Evolutionary conservation across 768 basidiomycete species (phyloP).

Genomic region (Suillus cothurnatus): DNA sequence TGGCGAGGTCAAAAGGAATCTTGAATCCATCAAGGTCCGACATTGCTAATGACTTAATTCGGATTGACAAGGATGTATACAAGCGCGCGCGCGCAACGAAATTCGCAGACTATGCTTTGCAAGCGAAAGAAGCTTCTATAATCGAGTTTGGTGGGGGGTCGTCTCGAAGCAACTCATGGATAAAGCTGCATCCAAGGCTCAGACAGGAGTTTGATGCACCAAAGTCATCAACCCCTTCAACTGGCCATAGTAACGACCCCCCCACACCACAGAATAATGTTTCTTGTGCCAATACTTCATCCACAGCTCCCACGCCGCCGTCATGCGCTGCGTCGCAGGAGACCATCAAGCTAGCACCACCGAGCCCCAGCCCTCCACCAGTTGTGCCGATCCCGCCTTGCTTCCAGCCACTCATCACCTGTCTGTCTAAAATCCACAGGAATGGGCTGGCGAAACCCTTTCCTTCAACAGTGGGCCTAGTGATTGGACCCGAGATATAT

Average conservation of each 20-base stretch:
- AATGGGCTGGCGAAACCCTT: constrained; percentile 35
- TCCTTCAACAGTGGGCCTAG: constrained; percentile 39
- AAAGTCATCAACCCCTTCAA: neutral
- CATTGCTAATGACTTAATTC: constrained; percentile 37
- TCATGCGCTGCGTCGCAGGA: too few relatives aligned
- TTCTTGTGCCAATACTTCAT: neutral
- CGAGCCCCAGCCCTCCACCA: neutral
- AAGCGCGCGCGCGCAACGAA: constrained; percentile 25
- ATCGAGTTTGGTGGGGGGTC: constrained; percentile 28
- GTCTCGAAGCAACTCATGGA: constrained; percentile 22
- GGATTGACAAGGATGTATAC: constrained; percentile 29
- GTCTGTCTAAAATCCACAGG: constrained; percentile 33
- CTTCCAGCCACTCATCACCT: constrained; percentile 36
- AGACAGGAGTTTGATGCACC: constrained; percentile 1
- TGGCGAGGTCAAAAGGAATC: constrained; percentile 31
- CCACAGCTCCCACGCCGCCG: neutral
- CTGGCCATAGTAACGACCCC: neutral
- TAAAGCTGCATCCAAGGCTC: constrained; percentile 30
- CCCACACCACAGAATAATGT: neutral
- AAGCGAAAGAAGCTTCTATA: constrained; percentile 31
- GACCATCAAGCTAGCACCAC: neutral
- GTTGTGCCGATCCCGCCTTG: neutral
- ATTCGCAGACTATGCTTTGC: constrained; percentile 28
- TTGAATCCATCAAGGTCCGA: constrained; percentile 39
- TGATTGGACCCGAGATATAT: constrained; percentile 39